These are phyloP conservation scores for Penicillium freii DNA, from an alignment of 2,329 filamentous ascomycete species.

Conservation along the genomic window DNA sequence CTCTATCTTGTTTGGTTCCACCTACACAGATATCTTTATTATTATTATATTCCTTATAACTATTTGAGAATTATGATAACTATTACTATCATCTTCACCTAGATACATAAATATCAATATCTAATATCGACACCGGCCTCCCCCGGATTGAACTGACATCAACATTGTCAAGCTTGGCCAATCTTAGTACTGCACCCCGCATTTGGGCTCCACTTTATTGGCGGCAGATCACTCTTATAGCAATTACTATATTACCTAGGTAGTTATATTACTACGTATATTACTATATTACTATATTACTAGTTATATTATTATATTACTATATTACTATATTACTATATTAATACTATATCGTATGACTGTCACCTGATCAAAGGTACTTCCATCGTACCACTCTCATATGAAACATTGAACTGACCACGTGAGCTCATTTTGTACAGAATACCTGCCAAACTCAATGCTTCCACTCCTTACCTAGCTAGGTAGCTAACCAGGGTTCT, in stretches of 20 bases:
- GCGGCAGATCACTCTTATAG: conserved; percentile 7
- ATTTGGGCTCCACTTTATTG: conserved; percentile 27
- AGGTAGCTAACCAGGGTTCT: neutral
- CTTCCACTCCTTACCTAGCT: neutral
- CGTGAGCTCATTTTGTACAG: neutral
- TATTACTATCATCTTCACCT: neutral
- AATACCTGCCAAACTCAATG: neutral
- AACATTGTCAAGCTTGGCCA: conserved; percentile 19
- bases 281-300: too few species aligned
- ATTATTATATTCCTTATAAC: too few species aligned
- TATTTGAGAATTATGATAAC: too few species aligned
- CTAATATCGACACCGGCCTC: conserved; percentile 12
- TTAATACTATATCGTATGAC: neutral
- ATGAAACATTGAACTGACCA: neutral
- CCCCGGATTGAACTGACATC: conserved; percentile 34
- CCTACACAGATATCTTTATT: too few species aligned
- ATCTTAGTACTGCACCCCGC: conserved; percentile 38
- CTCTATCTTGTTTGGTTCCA: neutral
- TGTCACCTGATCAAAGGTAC: neutral
- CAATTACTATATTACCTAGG: neutral
- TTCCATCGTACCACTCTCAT: neutral
- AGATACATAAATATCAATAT: too few species aligned
- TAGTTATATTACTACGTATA: too few species aligned
- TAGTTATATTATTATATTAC: neutral
- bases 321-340: too few species aligned